Evolutionary conservation across 2,329 filamentous ascomycete genomes (phyloP), one percentile per base, ranked within the genome.

Genomic region (Gaeumannomyces sp.): DNA sequence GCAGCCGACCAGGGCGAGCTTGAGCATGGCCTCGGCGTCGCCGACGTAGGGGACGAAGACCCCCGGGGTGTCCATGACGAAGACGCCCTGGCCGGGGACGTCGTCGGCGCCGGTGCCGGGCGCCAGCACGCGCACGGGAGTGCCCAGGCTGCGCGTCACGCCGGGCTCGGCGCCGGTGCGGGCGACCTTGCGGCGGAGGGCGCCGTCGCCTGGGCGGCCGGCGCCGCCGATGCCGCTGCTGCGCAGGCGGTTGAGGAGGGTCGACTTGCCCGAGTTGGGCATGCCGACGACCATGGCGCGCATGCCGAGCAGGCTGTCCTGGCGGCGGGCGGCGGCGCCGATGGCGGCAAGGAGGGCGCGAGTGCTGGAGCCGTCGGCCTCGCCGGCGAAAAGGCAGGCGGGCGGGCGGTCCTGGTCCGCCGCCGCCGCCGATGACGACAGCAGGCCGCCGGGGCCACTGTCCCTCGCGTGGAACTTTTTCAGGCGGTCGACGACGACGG

Each of bases 181-280:
- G 53, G 93, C 91, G 1, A 88, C 93, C 74, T 94, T 96, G 33
- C 45, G 19, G 19, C 45, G 45, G 22, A n/a, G 45, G 19, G 19
- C 19, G 45, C 19, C 45, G 45, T 50, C 45, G 45, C 16, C 45
- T 11, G 35, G 35, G 11, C 35, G 35, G 45, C 45, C 45, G 45
- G 5, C 45, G 45, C 71, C 71, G 27, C 82, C 81, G 69, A 91
- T 83, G 57, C 92, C 92, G 25, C 83, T 80, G 57, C 82, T 84
- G 27, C 95, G 89, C 61, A 98, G 83, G 22, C 88, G 85, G 75
- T 99, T 99, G 58, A 99, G 85, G n/a, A 99, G 81, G 1, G 93
- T 93, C 60, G 92, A 96, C 78, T 99, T 99, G 50, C 95, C 95
- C 0, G 97, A 92, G 73, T 99, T 99, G 50, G 95, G 95, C 93